A percentile compares a stretch with the other conserved stretches of the same genome.
Evolutionary conservation across 768 basidiomycete species (phyloP).

Genomic region (Leucosporidium creatinivorum): DNA sequence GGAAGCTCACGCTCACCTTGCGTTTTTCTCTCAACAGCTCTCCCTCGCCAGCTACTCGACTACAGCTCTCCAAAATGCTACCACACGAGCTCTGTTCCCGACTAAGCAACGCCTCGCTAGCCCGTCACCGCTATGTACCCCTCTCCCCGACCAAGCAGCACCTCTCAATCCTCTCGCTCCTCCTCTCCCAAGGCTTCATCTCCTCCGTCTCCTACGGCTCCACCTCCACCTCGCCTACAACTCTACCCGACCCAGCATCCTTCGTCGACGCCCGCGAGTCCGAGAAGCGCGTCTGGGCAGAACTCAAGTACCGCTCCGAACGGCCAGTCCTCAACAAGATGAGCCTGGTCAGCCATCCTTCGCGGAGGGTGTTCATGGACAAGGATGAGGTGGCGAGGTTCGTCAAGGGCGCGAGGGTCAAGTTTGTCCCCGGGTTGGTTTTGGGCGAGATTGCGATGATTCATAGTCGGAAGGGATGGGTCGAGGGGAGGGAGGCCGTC

Average conservation of each 20-base stretch:
- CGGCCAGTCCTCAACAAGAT: slow-evolving; percentile 71
- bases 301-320: slow-evolving; percentile 88
- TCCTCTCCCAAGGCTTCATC: slow-evolving; percentile 84
- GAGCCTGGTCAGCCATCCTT: slow-evolving; percentile 75
- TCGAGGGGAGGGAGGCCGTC: slow-evolving; percentile 89
- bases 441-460: slow-evolving; percentile 92
- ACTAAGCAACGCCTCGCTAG: slow-evolving; percentile 84
- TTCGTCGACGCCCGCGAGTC: slow-evolving; percentile 58
- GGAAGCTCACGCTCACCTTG: too few relatives aligned
- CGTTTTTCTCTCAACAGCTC: too few relatives aligned
- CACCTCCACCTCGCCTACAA: slow-evolving; percentile 52
- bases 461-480: slow-evolving; percentile 64
- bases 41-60: neutral
- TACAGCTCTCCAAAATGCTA: slow-evolving; percentile 16
- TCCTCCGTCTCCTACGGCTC: slow-evolving; percentile 68
- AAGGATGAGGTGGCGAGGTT: slow-evolving; percentile 64
- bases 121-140: slow-evolving; percentile 67
- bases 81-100: slow-evolving; percentile 66
- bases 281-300: slow-evolving; percentile 80
- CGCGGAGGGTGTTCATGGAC: slow-evolving; percentile 69
- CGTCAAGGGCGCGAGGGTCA: slow-evolving; percentile 72
- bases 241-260: slow-evolving; percentile 55
- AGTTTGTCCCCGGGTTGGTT: slow-evolving; percentile 71
- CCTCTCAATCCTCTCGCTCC: slow-evolving; percentile 82
- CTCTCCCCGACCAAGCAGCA: slow-evolving; percentile 81